Evolutionary conservation across 2,329 filamentous ascomycete species (phyloP).

Genomic region (Fusarium mangiferae): DNA sequence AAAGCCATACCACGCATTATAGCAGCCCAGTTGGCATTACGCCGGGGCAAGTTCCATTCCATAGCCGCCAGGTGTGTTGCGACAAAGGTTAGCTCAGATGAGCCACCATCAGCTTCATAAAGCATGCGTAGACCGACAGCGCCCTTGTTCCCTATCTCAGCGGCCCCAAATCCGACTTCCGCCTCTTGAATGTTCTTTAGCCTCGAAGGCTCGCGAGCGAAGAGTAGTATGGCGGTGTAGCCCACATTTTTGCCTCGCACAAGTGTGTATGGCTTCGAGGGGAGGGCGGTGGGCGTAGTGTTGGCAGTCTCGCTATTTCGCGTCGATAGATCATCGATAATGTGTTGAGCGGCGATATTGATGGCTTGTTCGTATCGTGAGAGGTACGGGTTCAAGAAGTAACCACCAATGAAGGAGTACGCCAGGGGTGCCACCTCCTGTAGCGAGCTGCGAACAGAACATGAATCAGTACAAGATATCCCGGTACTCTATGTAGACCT

Average conservation of each 20-base stretch:
- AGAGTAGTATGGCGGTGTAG: slow-evolving; percentile 90
- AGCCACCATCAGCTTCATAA: slow-evolving; percentile 55
- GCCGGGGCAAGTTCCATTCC: slow-evolving; percentile 78
- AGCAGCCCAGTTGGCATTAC: slow-evolving; percentile 89
- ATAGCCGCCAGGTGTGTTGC: slow-evolving; percentile 89
- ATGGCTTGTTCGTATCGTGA: slow-evolving; percentile 76
- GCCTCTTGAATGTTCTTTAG: slow-evolving; percentile 78
- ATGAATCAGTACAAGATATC: slow-evolving; percentile 37
- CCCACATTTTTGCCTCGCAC: slow-evolving; percentile 80
- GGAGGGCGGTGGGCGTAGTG: slow-evolving; percentile 21
- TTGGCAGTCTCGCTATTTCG: slow-evolving; percentile 5
- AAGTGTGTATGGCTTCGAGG: slow-evolving; percentile 70
- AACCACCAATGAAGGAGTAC: slow-evolving; percentile 85
- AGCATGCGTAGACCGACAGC: slow-evolving; percentile 82
- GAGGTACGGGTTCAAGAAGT: slow-evolving; percentile 81
- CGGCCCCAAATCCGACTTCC: slow-evolving; percentile 84
- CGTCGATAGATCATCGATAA: slow-evolving; percentile 16
- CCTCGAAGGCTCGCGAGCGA: slow-evolving; percentile 71
- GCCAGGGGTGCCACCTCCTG: slow-evolving; percentile 91
- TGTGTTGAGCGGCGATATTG: slow-evolving; percentile 63
- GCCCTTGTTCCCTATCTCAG: slow-evolving; percentile 95
- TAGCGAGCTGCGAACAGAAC: slow-evolving; percentile 68
- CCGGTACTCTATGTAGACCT: neutral
- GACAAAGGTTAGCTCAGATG: slow-evolving; percentile 82
- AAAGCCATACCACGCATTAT: slow-evolving; percentile 87